Evolutionary conservation across 805 yeast genomes (phyloP), one percentile per base, ranked within the genome.

Genomic region (Pichia phayaonensis): DNA sequence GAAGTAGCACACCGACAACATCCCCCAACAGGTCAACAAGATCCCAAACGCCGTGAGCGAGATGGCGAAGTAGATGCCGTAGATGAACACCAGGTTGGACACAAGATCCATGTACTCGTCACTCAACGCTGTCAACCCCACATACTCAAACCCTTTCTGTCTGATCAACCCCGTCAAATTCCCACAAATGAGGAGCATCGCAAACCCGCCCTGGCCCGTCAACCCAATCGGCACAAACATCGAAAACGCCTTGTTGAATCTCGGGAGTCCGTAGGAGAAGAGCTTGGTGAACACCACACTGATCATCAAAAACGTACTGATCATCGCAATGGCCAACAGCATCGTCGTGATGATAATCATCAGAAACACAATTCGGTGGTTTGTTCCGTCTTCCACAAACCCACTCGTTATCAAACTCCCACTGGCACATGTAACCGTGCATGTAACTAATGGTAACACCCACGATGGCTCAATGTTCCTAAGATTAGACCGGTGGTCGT

Each of bases 121-220:
- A 18, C 12, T 10, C 5, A 38, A 16, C 11, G 8, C n/a, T 2
- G 11, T 31, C 13, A 54, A 45, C 4, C 53, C 53, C 3, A 54
- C 16, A 8, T 27, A 40, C 22, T 21, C 18, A 24, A 49, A 49
- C 23, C 45, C 51, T 10, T 38, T 13, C 4, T 40, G 44, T 6
- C 23, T 3, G 16, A 62, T 47, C 16, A 61, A 44, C 2, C 47
- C 26, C 7, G 54, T 57, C 3, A 65, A 43, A 42, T 59, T 56
- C 3, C 55, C 39, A 39, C 52, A 58, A 26, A 52, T 58, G 13
- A 59, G 43, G 54, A 83, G 65, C 15, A 86, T 73, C 2, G 86
- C 86, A 64, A 72, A 86, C 2, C 87, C 76, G 1, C 94, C 95
- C 66, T 90, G 97, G 20, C 96, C 96, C 61, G 86, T 64, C 41